Conservation (phyloP, 1,284 basidiomycete genomes). For the Apiotrichum gamsii region DNA sequence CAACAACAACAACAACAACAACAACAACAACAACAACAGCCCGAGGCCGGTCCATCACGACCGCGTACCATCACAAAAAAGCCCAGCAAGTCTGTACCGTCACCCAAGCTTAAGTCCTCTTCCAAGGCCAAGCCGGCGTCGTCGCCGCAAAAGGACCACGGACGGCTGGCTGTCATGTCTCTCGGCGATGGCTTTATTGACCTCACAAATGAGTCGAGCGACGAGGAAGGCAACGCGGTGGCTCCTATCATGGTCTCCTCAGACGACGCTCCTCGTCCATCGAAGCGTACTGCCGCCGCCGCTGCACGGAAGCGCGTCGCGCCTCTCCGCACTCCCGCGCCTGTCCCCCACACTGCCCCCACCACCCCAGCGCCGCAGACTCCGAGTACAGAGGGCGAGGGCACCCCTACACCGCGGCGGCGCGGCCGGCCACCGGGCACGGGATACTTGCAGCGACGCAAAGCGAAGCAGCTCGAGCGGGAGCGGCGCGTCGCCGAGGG, state of each 20-base stretch:
- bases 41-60: background rate
- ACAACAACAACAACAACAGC: constrained; percentile 1
- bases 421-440: constrained; percentile 5
- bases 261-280: too few species aligned
- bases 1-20: background rate
- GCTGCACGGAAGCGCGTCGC: too few species aligned
- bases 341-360: too few species aligned
- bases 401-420: background rate
- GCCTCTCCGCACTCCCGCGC: too few species aligned
- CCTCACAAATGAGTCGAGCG: background rate
- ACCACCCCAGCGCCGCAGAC: too few species aligned
- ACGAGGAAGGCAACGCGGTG: background rate
- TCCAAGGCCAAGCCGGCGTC: background rate
- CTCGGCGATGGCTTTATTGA: background rate
- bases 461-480: background rate
- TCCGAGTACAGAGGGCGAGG: too few species aligned
- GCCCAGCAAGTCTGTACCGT: too few species aligned
- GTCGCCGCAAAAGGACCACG: background rate
- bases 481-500: too few species aligned
- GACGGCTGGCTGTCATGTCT: background rate
- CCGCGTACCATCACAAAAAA: too few species aligned
- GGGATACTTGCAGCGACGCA: background rate
- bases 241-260: background rate
- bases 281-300: background rate
- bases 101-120: too few species aligned